Conservation (phyloP, 176 grass and related monocot genomes). For the Phragmites australis region DNA sequence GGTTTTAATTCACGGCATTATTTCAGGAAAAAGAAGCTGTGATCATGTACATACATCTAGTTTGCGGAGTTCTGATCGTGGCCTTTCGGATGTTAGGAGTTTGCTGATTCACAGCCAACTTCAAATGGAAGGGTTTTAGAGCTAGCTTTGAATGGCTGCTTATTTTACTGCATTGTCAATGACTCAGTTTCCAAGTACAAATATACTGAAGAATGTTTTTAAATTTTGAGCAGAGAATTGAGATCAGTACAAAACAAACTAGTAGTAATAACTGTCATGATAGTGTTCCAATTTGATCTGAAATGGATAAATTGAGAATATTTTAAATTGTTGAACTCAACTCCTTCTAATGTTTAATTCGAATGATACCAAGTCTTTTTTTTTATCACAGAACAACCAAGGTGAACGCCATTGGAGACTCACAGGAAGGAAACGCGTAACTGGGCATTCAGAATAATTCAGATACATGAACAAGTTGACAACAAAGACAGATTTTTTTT, state of each 20-base stretch:
- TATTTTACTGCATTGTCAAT: background rate
- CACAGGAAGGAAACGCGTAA: background rate
- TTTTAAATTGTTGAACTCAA: background rate
- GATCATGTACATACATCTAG: background rate
- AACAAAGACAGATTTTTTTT: background rate
- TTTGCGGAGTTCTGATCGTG: background rate
- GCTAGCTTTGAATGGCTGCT: background rate
- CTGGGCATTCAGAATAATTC: background rate
- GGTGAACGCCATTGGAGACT: background rate
- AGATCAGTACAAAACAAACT: background rate
- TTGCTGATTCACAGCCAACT: background rate
- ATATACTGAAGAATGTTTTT: background rate
- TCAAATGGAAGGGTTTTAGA: conserved; percentile 11
- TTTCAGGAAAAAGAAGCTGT: background rate
- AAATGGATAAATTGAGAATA: background rate
- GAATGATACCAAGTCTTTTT: no score
- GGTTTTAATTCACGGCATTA: background rate
- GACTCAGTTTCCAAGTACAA: background rate
- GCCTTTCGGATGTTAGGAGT: background rate
- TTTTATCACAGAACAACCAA: background rate
- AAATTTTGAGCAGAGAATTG: background rate
- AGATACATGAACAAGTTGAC: background rate
- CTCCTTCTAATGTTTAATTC: background rate
- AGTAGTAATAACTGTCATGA: background rate
- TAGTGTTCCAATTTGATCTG: background rate